Evolutionary conservation across 345 rosid genomes (phyloP).

Genomic region (Eucalyptus polyanthemos): DNA sequence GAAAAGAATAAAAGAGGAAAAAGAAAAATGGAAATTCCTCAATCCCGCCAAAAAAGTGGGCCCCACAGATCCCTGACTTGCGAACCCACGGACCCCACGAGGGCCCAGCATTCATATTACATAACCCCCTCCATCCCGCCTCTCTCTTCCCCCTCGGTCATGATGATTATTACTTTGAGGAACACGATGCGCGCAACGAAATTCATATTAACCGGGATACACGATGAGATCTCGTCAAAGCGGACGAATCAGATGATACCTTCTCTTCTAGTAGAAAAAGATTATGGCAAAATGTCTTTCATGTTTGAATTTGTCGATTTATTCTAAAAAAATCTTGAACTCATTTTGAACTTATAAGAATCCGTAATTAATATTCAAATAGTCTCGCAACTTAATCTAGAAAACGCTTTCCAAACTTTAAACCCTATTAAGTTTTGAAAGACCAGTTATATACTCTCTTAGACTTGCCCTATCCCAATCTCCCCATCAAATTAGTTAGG

Average conservation of each 20-base stretch:
- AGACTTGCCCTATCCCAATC: background rate
- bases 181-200: background rate
- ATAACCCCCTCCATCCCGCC: too few species aligned
- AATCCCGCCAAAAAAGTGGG: background rate
- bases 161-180: background rate
- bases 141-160: too few species aligned
- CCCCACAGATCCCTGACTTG: background rate
- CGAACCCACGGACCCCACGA: background rate
- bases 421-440: rapidly evolving
- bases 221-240: rapidly evolving
- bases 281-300: background rate
- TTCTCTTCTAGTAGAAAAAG: background rate
- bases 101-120: background rate
- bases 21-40: background rate
- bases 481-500: background rate
- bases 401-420: background rate
- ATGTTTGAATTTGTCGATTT: background rate
- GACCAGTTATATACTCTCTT: rapidly evolving
- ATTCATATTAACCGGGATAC: background rate
- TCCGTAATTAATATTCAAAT: too few species aligned
- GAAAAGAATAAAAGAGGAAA: background rate
- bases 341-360: background rate
- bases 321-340: rapidly evolving
- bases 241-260: background rate
- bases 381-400: rapidly evolving